Base-by-base conservation (phyloP, 2,329 filamentous ascomycete species). In the Cercospora sp. region DNA sequence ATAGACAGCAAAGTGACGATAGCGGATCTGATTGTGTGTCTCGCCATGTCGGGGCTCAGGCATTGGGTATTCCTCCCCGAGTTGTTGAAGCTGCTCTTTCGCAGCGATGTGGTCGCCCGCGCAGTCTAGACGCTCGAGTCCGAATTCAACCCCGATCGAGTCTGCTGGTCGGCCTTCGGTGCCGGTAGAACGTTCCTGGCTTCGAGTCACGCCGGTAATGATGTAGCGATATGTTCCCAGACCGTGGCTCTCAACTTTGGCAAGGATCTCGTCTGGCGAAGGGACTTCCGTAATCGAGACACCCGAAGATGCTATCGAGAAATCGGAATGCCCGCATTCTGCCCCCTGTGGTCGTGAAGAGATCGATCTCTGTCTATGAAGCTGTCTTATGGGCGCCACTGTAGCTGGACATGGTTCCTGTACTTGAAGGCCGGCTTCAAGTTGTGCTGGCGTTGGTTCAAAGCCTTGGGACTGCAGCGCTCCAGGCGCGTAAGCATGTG, bases 1-100 rank as follows among this genome's bases (percentile, higher is more conserved):
- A 61, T 79, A 79, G 10, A 70, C 70, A 13, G 70, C 75, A 64
- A 78, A 72, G 62, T 72, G 67, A n/a, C 62, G 81, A 74, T 74
- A 74, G 40, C 74, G 72, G 1, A 74, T 51, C 57, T 72, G 72
- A 60, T 71, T 71, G 71, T 71, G 75, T 42, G 67, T 60, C 57
- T 64, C 61, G 48, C 48, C 53, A 7, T 66, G 72, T 40, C 66
- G 60, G 13, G 71, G 65, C 23, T 42, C 48, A 20, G 75, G 75
- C 31, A 78, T 53, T 1, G 75, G 74, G 48, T 73, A 61, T 18
- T 64, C 55, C 5, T 63, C 62, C 31, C 69, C 63, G 13, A 76
- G 58, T 5, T 45, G 58, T 6, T 74, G 58, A 9, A 78, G 69
- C n/a, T 72, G 58, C 23, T 69, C 72, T 51, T 72, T 65, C 33